These are phyloP conservation scores for Saturnispora bothae DNA, from an alignment of 805 yeast genomes.

Conservation along the genomic window DNA sequence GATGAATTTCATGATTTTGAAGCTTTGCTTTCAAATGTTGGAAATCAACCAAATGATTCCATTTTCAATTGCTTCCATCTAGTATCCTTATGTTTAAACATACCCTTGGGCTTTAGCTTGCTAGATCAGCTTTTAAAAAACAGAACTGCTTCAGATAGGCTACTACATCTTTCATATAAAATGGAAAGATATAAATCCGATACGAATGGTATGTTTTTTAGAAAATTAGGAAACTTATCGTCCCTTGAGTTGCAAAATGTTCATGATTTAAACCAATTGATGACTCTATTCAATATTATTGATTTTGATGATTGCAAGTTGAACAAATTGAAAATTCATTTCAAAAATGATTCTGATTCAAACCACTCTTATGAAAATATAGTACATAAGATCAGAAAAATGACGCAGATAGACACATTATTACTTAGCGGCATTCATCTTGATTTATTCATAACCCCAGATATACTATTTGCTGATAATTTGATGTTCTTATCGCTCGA, in stretches of 20 bases:
- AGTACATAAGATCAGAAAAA: neutral
- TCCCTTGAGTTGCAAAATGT: conserved; percentile 14
- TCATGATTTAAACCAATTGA: too few species aligned
- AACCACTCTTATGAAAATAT: neutral
- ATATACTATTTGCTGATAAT: conserved; percentile 3
- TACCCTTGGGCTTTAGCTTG: conserved; percentile 12
- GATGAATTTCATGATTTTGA: conserved; percentile 23
- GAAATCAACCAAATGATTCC: neutral
- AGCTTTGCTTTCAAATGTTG: neutral
- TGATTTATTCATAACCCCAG: neutral
- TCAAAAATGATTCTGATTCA: neutral
- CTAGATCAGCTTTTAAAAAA: conserved; percentile 9
- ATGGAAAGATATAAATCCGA: neutral
- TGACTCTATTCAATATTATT: too few species aligned
- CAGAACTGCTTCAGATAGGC: conserved; percentile 4
- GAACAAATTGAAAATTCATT: too few species aligned
- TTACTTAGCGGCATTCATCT: conserved; percentile 12
- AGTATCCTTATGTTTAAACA: conserved; percentile 5
- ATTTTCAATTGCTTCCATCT: conserved; percentile 4
- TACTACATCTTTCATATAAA: conserved; percentile 5
- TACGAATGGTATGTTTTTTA: neutral
- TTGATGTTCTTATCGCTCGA: conserved; percentile 13
- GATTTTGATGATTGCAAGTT: too few species aligned
- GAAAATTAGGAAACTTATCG: conserved; percentile 6
- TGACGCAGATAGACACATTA: conserved; percentile 6